These are phyloP conservation scores for Salicornia ramosissima DNA, from an alignment of 148 eudicot species.

Conservation along the genomic window DNA sequence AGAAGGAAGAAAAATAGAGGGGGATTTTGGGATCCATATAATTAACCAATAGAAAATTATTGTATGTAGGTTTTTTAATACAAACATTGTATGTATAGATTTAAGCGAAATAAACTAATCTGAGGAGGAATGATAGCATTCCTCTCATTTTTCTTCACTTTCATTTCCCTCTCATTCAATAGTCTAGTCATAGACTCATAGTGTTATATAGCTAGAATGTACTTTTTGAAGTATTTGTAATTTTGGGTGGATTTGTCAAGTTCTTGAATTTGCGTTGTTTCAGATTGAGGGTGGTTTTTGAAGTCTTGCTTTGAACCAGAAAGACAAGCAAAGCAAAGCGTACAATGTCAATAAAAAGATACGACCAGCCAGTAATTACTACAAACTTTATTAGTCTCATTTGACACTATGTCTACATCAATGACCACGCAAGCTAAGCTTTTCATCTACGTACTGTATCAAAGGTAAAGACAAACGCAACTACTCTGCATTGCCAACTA, in stretches of 20 bases:
- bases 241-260: neutral
- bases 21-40: too few species aligned
- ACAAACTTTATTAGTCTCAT: neutral
- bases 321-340: neutral
- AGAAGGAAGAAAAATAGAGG: too few species aligned
- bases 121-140: too few species aligned
- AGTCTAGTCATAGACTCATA: too few species aligned
- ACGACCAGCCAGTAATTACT: neutral
- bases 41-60: too few species aligned
- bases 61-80: too few species aligned
- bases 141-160: too few species aligned
- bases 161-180: too few species aligned
- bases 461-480: slow-evolving; percentile 6
- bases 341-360: slow-evolving; percentile 9
- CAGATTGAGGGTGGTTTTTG: neutral
- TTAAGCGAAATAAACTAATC: too few species aligned
- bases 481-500: too few species aligned
- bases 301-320: neutral
- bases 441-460: neutral
- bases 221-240: neutral
- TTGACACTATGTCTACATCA: slow-evolving; percentile 11
- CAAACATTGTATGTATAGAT: too few species aligned
- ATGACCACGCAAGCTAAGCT: neutral
- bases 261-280: neutral
- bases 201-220: too few species aligned